A percentile compares a stretch with the other conserved stretches of the same genome.
Evolutionary conservation across 495 filamentous ascomycete genomes (phyloP).

Genomic region (Aspergillus affinis): DNA sequence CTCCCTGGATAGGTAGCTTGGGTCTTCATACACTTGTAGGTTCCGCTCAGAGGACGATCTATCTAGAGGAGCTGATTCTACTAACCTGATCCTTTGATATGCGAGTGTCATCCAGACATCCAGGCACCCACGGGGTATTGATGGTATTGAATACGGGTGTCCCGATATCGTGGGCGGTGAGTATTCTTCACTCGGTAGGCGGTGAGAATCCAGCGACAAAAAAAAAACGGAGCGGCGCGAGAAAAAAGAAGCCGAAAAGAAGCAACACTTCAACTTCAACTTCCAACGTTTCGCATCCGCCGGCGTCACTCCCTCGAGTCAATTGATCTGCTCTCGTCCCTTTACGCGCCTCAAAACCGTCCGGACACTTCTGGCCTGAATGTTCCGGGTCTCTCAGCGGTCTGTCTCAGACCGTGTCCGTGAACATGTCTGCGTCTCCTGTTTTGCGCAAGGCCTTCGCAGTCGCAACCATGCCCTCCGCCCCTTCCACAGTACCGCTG

Average conservation of each 20-base stretch:
- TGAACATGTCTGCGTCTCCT: slow-evolving; percentile 40
- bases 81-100: no score
- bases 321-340: slow-evolving; percentile 9
- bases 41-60: no score
- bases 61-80: no score
- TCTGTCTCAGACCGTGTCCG: slow-evolving; percentile 41
- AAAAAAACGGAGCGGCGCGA: neutral
- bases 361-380: slow-evolving; percentile 23
- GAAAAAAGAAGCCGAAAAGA: neutral
- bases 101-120: no score
- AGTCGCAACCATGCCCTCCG: slow-evolving; percentile 23
- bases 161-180: neutral
- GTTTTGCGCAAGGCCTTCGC: slow-evolving; percentile 29
- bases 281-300: neutral
- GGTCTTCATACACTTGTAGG: neutral
- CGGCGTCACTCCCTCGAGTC: slow-evolving; percentile 1
- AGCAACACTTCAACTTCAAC: neutral
- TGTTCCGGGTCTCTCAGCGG: slow-evolving; percentile 44
- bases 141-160: neutral
- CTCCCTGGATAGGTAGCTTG: no score
- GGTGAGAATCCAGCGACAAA: neutral
- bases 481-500: slow-evolving; percentile 28
- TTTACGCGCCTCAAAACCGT: slow-evolving; percentile 4
- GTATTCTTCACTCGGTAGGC: neutral
- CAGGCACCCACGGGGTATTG: neutral